Base-by-base conservation (phyloP, 768 basidiomycete species). In the Kwoniella dejecticola region DNA sequence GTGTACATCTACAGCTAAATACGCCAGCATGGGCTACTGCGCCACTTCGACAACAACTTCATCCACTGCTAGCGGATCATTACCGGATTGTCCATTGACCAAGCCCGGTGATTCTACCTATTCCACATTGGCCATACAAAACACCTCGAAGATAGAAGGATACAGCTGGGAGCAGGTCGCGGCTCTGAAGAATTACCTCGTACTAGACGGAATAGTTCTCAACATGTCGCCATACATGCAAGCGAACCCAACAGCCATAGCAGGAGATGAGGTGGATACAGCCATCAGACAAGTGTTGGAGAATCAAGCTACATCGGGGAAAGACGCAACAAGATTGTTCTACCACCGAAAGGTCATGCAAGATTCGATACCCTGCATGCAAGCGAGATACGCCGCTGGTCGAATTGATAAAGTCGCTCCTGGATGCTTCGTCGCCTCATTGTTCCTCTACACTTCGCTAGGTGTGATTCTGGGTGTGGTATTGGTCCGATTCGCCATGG, bases 341-440 rank as follows among this genome's bases (percentile, higher is more conserved):
- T 87, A 85, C 77, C 88, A 87, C 78, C 84, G 86, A 45, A 67
- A 83, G 5, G 83, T 84, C 54, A 84, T 91, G 58, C 82, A 84
- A 63, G 81, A 83, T 10, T 86, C 89, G 23, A 83, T 96, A 2
- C 84, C 86, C 10, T 99, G 96, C 79, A 83, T 99, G 53, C 83
- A 83, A 53, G 81, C 90, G 70, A 86, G 96, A 12, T 99, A 96
- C 79, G 85, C 85, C 52, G 94, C 93, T 0, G 96, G 96, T 21
- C 89, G 89, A 76, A 97, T 99, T 65, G 96, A 97, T 82, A 96
- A 97, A 80, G 83, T 96, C 74, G 88, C 93, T 0, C 91, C 96
- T 5, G 95, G 95, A 7, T 99, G 96, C 80, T 94, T 97, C 79
- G 86, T 92, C 38, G 88, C 92, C 30, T 84, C 86, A 46, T 82